Evolutionary conservation across 2,329 filamentous ascomycete genomes (phyloP).

Genomic region (Botrytis porri): DNA sequence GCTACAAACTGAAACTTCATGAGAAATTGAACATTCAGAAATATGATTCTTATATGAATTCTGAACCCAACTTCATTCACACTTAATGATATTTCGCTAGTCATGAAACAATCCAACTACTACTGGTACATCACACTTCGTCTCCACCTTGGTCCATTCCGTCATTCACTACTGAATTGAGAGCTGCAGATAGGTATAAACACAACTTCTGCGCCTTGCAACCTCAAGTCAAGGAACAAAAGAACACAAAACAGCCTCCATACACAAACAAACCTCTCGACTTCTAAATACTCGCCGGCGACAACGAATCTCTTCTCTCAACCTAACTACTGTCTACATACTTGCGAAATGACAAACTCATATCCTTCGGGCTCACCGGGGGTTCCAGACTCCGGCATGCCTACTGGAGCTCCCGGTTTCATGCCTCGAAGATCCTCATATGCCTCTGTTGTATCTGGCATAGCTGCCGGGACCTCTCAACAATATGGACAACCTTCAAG

Average conservation of each 20-base stretch:
- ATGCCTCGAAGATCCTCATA: conserved; percentile 56
- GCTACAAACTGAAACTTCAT: background rate
- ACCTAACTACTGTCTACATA: background rate
- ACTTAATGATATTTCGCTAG: background rate
- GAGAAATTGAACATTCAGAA: background rate
- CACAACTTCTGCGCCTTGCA: background rate
- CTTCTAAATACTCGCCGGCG: background rate
- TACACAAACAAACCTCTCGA: background rate
- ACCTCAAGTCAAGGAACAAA: background rate
- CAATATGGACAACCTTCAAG: conserved; percentile 30
- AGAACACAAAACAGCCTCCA: background rate
- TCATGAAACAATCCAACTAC: conserved; percentile 2
- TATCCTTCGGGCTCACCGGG: conserved; percentile 37
- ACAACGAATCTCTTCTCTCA: background rate
- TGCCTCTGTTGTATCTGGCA: conserved; percentile 58
- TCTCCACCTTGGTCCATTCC: background rate
- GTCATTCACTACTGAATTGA: conserved; percentile 8
- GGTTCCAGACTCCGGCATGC: conserved; percentile 37
- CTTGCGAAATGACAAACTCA: conserved; percentile 32
- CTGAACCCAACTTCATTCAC: background rate
- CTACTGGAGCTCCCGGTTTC: conserved; percentile 39
- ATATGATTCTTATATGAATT: background rate
- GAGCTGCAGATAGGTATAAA: background rate
- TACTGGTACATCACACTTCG: conserved; percentile 3
- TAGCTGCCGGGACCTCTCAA: conserved; percentile 36